Base-by-base conservation (phyloP, 305 asterid genomes). In the Ilex paraguariensis region DNA sequence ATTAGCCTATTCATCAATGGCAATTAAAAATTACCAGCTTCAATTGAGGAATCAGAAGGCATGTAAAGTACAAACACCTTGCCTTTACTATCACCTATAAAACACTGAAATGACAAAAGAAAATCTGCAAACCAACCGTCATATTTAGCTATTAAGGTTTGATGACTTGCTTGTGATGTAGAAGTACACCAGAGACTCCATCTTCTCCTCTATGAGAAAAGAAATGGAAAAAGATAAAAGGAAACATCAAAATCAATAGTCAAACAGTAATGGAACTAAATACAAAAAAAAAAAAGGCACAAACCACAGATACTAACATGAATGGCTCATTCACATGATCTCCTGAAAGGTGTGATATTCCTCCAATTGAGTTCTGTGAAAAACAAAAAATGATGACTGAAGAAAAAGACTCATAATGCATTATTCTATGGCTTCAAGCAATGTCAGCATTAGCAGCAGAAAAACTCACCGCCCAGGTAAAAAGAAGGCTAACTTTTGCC, bases 161-260 rank as follows among this genome's bases (percentile, higher is more conserved):
- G 83, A 78, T 80, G 79, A 85, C 98, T 94, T 94, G 87, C 99
- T 81, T 91, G 98, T 94, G 99, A 85, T 94, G 91, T 75, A 94
- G 95, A 69, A 88, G 87, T 68, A 94, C 94, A 60, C 99, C 99
- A 36, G 97, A 83, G 72, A 94, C 98, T 85, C 99, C 97, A 70
- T 94, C 98, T 85, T 86, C 99, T 49, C 82, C 95, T 52, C 99
- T 94, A 70, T 16, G 57, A 64, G 54, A 51, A 51, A 39, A 69
- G 64, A 56, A 36, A 36, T 1, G 9, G 7, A 36, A 36, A 36
- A 36, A 36, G 7, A 36, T 4, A 36, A 59, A n/a, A 12, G 28
- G 28, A 65, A 45, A 52, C 36, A 42, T 56, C 59, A 57, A 36
- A 36, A 36, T 8, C 42, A 36, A 2, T 36, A 36, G 9, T 36